Evolutionary conservation across 495 filamentous ascomycete genomes (phyloP), one percentile per base, ranked within the genome.

Genomic region (Poronia punctata): DNA sequence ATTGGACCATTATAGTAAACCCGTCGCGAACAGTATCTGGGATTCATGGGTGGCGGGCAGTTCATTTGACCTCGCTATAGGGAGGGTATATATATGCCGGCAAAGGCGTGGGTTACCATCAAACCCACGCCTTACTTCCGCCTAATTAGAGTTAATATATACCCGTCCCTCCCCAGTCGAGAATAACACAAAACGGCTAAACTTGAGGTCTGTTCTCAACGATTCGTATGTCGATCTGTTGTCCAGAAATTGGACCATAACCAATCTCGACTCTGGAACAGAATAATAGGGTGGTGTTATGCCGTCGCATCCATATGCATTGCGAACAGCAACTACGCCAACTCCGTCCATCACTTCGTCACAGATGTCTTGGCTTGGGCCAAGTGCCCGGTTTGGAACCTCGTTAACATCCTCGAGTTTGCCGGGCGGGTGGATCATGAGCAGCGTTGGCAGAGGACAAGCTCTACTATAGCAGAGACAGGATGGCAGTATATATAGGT

Each of bases 101-200:
- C 26, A 31, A 50, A 25, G 41, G 31, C 36, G n/a, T 34, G 33
- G 38, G 19, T 42, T 45, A 27, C 12, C 32, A 18, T 17, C 4
- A 3, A 27, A 22, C 18, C 40, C 17, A 28, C n/a, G 24, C 3
- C 29, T 47, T 48, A n/a, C 50, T 53, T 45, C 39, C 50, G 53
- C 50, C 51, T 51, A 54, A 54, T 50, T 54, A 52, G 39, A 54
- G 20, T 49, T 46, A 57, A 54, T 54, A 43, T 49, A 46, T 32
- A 9, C 26, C 29, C 37, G 30, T 7, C 42, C 38, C 48, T 40
- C 54, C 51, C 30, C 48, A 39, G 43, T 36, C 30, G 30, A 46
- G 38, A 49, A 54, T 38, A 46, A 45, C 40, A n/a, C n/a, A n/a
- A n/a, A 39, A 36, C 34, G 16, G 22, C 48, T 31, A 36, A 49